These are phyloP conservation scores for Fusarium sterilihyphosum DNA, from an alignment of 2,329 filamentous ascomycete species.

Conservation along the genomic window DNA sequence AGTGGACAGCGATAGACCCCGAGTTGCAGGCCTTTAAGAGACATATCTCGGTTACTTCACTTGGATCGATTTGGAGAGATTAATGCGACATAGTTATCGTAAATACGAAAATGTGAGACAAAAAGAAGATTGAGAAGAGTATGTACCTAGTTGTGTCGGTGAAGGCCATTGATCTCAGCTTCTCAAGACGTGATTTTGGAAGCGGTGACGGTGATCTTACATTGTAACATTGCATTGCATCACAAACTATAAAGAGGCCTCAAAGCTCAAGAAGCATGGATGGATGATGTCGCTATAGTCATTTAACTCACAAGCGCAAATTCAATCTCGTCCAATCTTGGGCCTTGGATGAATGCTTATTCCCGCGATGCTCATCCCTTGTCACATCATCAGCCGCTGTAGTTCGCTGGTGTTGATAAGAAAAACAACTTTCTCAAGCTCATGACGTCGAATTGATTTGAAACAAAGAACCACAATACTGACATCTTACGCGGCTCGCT, in stretches of 20 bases:
- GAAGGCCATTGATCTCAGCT: neutral
- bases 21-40: constrained; percentile 1
- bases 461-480: constrained; percentile 40
- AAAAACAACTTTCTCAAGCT: constrained; percentile 11
- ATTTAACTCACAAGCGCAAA: neutral
- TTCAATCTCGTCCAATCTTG: constrained; percentile 34
- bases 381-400: constrained; percentile 34
- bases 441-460: constrained; percentile 38
- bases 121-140: neutral
- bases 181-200: neutral
- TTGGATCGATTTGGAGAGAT: constrained; percentile 4
- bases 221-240: constrained; percentile 2
- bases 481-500: constrained; percentile 20
- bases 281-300: constrained; percentile 29
- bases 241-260: constrained; percentile 17
- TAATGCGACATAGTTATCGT: neutral
- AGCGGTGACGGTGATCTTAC: constrained; percentile 14
- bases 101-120: neutral
- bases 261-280: constrained; percentile 12
- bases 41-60: constrained; percentile 23
- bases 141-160: neutral
- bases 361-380: constrained; percentile 33
- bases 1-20: neutral
- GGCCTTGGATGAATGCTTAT: constrained; percentile 27
- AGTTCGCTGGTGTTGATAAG: constrained; percentile 31